Evolutionary conservation across 2,329 filamentous ascomycete genomes (phyloP), one percentile per base, ranked within the genome.

Genomic region (Teratosphaeriaceae sp.): DNA sequence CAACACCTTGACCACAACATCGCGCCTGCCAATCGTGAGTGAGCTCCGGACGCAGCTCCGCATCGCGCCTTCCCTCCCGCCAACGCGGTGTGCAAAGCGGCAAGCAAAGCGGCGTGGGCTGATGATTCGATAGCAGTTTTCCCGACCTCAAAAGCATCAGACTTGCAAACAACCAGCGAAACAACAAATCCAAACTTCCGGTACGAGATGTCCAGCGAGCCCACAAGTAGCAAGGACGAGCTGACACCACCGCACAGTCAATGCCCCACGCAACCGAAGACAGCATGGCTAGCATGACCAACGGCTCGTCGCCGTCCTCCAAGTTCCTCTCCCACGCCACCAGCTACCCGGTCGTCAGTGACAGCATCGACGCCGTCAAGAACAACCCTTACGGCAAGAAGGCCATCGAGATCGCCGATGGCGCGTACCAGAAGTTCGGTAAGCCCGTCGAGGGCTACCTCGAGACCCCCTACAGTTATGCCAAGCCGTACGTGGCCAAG

Each of bases 401-500:
- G 69, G 89, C 88, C 33, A 71, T 96, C 62, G 75, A 84, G 57
- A 68, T 92, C 50, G 78, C 83, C 64, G 78, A 85, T 61, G 78
- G 80, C 47, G 82, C 82, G 57, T 94, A 89, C 73, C 72, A 80
- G 61, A 80, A 77, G 51, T 75, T 95, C 58, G 83, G 84, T 62
- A 83, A 82, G 54, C 87, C 88, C 16, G 69, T 95, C 50, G 69
- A 90, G 43, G 85, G 86, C 21, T 88, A 87, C 68, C 71, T 96
- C 56, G 67, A 80, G 57, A 85, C 78, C 56, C 88, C 89, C 26
- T 90, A 88, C 71, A 75, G 78, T 60, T 92, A 86, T 64, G 77
- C 94, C 50, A 81, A 82, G 40, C 89, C 90, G 1, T 96, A 96
- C 67, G 77, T 94, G 52, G 73, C 79, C 63, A 87, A 82, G 65